Conservation (phyloP, 164 flowering plant genomes). For the Tetrastigma voinierianum region DNA sequence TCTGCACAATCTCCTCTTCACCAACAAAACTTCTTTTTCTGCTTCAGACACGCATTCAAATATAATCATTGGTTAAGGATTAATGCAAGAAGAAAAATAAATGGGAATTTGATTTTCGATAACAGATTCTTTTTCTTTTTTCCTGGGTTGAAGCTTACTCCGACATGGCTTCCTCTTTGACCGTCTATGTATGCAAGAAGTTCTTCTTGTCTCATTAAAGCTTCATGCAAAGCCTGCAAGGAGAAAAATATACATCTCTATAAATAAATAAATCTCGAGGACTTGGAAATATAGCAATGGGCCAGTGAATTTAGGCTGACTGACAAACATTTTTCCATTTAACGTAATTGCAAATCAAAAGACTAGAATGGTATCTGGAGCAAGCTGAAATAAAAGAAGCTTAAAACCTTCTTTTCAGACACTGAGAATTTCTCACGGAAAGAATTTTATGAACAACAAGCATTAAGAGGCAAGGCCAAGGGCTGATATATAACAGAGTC, state of each 20-base stretch:
- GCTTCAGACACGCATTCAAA: slow-evolving; percentile 10
- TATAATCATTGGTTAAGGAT: not conserved
- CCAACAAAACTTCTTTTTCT: slow-evolving; percentile 62
- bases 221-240: slow-evolving; percentile 43
- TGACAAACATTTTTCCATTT: no score
- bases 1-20: slow-evolving; percentile 23
- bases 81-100: not conserved
- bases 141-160: slow-evolving; percentile 13
- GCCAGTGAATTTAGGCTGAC: no score
- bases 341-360: no score
- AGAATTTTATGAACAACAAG: no score
- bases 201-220: slow-evolving; percentile 45
- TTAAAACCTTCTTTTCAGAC: no score
- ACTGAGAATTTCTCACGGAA: no score
- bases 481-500: no score
- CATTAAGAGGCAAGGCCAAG: no score
- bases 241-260: not conserved
- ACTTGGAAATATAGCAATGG: not conserved
- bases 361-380: no score
- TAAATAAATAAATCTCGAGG: not conserved
- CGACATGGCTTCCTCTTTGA: slow-evolving; percentile 21
- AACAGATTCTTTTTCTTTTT: not conserved
- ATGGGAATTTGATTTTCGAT: not conserved
- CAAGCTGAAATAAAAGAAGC: no score
- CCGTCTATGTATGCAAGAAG: slow-evolving; percentile 39